phyloP scores from a whole-genome alignment of 1,284 basidiomycete species.

The Meira miltonrushii region DNA sequence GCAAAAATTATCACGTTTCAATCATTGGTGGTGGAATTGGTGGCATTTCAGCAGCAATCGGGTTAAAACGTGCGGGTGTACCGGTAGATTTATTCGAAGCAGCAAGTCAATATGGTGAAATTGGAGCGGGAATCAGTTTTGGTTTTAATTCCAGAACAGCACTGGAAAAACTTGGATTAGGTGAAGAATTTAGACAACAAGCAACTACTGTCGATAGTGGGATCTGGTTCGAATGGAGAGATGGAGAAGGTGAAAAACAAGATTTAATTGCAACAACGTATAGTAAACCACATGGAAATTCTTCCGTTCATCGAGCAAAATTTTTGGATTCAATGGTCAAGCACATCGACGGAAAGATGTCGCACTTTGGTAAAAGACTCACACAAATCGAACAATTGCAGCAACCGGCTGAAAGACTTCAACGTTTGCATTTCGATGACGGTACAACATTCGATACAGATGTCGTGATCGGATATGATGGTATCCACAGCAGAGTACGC shows the following conservation, averaged over 20 bases:
- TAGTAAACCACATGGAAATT: slow-evolving; percentile 27
- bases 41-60: slow-evolving; percentile 29
- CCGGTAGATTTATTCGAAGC: slow-evolving; percentile 26
- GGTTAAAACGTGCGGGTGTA: slow-evolving; percentile 17
- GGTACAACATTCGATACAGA: slow-evolving; percentile 27
- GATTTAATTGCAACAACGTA: slow-evolving; percentile 21
- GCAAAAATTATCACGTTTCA: slow-evolving; percentile 26
- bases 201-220: slow-evolving; percentile 21
- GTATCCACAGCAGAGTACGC: slow-evolving; percentile 43
- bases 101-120: slow-evolving; percentile 24
- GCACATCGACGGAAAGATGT: slow-evolving; percentile 18
- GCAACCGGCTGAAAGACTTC: background rate
- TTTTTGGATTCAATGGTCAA: slow-evolving; percentile 26
- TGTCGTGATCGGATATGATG: slow-evolving; percentile 47
- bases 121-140: slow-evolving; percentile 28
- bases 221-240: slow-evolving; percentile 34
- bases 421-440: slow-evolving; percentile 19
- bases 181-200: slow-evolving; percentile 21
- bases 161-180: slow-evolving; percentile 19
- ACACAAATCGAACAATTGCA: slow-evolving; percentile 12
- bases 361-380: slow-evolving; percentile 25
- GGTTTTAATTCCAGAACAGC: slow-evolving; percentile 18
- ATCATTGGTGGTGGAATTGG: slow-evolving; percentile 33
- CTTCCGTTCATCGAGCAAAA: slow-evolving; percentile 29
- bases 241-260: slow-evolving; percentile 20